Evolutionary conservation across 208 protist genomes (phyloP).

Genomic region (Leishmania lainsoni): DNA sequence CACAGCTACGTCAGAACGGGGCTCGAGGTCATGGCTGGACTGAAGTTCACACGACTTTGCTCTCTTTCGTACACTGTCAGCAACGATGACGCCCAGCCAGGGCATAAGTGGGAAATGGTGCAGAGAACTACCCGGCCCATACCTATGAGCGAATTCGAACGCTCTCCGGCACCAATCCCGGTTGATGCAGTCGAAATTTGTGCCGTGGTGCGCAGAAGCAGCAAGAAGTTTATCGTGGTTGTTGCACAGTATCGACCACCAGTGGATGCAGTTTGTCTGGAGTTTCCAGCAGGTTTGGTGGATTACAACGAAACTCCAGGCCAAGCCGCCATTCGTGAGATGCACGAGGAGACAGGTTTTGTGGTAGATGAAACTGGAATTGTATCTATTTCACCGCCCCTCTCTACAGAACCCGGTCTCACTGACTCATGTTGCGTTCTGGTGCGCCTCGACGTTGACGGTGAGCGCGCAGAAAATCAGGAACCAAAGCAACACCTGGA

Average conservation of each 20-base stretch:
- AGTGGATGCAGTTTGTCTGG: constrained; percentile 60
- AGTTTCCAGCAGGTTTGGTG: constrained; percentile 87
- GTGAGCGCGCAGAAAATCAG: constrained; percentile 46
- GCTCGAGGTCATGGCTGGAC: constrained; percentile 30
- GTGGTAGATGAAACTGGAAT: constrained; percentile 42
- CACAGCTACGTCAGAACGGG: constrained; percentile 36
- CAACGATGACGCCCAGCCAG: constrained; percentile 9
- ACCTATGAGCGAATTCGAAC: constrained; percentile 31
- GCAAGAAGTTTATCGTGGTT: constrained; percentile 59
- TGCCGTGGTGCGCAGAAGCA: constrained; percentile 42
- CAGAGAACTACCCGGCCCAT: constrained; percentile 54
- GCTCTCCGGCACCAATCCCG: constrained; percentile 43
- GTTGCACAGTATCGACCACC: constrained; percentile 86
- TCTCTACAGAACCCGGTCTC: constrained; percentile 68
- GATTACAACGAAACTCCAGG: constrained; percentile 59
- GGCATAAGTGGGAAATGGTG: constrained; percentile 67
- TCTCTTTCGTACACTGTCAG: constrained; percentile 29
- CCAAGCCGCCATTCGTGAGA: constrained; percentile 70
- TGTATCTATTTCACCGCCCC: constrained; percentile 38
- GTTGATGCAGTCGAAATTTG: constrained; percentile 79
- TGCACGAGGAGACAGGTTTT: constrained; percentile 88
- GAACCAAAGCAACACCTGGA: constrained; percentile 62
- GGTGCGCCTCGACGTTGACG: constrained; percentile 62
- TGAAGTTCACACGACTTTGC: constrained; percentile 42
- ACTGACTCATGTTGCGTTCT: constrained; percentile 72